Conservation (phyloP, 2,329 filamentous ascomycete genomes). For the Pseudopyrenochaeta lycopersici region DNA sequence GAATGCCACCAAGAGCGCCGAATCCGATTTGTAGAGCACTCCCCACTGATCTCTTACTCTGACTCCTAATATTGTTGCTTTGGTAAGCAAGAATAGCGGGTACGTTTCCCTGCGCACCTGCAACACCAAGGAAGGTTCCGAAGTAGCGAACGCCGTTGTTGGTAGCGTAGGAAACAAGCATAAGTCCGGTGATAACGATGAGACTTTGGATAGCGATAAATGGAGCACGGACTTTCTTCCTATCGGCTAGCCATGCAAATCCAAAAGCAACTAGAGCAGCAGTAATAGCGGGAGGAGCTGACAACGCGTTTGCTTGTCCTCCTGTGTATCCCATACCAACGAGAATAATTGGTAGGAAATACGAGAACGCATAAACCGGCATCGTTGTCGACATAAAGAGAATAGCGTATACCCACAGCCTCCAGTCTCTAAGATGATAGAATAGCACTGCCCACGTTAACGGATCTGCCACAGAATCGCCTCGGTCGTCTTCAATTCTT, state of each 20-base stretch:
- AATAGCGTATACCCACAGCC: slow-evolving; percentile 34
- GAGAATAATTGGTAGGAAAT: slow-evolving; percentile 39
- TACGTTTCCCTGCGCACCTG: slow-evolving; percentile 27
- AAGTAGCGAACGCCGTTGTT: slow-evolving; percentile 36
- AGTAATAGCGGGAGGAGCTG: slow-evolving; percentile 35
- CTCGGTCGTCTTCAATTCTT: slow-evolving; percentile 34
- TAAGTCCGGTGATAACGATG: slow-evolving; percentile 33
- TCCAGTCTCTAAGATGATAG: slow-evolving; percentile 27
- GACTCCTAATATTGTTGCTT: slow-evolving; percentile 33
- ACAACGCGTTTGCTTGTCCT: slow-evolving; percentile 29
- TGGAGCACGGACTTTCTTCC: slow-evolving; percentile 32
- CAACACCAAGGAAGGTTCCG: slow-evolving; percentile 34
- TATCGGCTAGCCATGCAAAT: slow-evolving; percentile 37
- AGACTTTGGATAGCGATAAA: slow-evolving; percentile 29
- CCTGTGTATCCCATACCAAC: slow-evolving; percentile 37
- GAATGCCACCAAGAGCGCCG: slow-evolving; percentile 35
- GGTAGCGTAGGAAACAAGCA: slow-evolving; percentile 32
- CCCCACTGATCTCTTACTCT: slow-evolving; percentile 31
- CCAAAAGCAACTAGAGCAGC: slow-evolving; percentile 33
- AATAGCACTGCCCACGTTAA: slow-evolving; percentile 27
- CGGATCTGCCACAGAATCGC: too few species aligned
- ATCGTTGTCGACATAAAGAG: slow-evolving; percentile 33
- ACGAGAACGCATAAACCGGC: slow-evolving; percentile 35
- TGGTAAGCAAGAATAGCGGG: slow-evolving; percentile 38
- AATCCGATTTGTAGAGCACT: slow-evolving; percentile 33